These are phyloP conservation scores for Tubosaeta sp. DNA, from an alignment of 768 basidiomycete genomes.

Conservation along the genomic window DNA sequence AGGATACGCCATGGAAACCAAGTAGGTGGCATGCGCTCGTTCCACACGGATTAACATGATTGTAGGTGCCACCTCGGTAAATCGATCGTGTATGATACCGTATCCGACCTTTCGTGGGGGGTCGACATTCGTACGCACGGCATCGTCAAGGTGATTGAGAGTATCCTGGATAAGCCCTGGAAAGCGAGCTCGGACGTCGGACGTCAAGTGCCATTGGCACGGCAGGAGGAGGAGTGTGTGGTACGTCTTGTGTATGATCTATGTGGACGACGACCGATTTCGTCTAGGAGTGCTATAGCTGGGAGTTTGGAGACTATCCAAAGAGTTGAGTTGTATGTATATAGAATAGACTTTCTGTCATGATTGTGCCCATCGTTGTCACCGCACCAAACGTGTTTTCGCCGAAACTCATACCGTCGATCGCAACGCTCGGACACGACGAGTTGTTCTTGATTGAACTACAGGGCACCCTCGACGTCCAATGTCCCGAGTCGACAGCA, in stretches of 20 bases:
- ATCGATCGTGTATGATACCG: slow-evolving; percentile 89
- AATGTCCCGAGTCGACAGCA: slow-evolving; percentile 45
- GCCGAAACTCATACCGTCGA: slow-evolving; percentile 51
- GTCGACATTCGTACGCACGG: slow-evolving; percentile 80
- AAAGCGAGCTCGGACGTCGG: slow-evolving; percentile 53
- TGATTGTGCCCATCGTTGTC: slow-evolving; percentile 62
- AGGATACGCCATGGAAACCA: slow-evolving; percentile 87
- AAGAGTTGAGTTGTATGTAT: slow-evolving; percentile 1
- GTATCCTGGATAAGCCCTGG: slow-evolving; percentile 71
- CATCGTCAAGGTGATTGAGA: slow-evolving; percentile 76
- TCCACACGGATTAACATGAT: neutral
- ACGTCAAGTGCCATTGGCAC: slow-evolving; percentile 56
- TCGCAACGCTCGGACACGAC: slow-evolving; percentile 72
- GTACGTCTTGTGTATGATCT: slow-evolving; percentile 38
- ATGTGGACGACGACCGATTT: neutral
- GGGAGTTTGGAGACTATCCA: slow-evolving; percentile 59
- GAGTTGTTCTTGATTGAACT: slow-evolving; percentile 84
- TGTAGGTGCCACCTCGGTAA: slow-evolving; percentile 80
- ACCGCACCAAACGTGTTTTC: slow-evolving; percentile 32
- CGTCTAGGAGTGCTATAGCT: slow-evolving; percentile 61
- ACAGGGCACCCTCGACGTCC: slow-evolving; percentile 78
- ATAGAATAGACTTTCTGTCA: neutral
- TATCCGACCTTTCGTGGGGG: slow-evolving; percentile 78
- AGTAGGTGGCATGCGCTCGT: slow-evolving; percentile 34
- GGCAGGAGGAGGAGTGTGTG: slow-evolving; percentile 62